phyloP scores from a whole-genome alignment of 139 green algal species.

The Coccomyxa sp. region DNA sequence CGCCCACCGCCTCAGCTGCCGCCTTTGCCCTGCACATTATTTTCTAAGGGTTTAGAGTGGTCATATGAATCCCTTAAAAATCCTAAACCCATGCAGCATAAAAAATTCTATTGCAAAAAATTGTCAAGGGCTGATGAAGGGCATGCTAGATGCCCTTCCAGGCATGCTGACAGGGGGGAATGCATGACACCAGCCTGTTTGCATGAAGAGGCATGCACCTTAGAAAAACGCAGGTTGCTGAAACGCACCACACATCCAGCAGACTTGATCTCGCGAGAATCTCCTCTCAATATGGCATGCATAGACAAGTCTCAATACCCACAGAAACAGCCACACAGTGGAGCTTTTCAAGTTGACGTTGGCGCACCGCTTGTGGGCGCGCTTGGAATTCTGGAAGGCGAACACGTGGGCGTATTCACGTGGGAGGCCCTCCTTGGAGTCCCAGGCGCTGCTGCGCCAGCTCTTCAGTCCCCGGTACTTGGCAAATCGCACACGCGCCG shows the following conservation, averaged over 20 bases:
- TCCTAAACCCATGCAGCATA: not conserved
- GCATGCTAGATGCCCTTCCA: not conserved
- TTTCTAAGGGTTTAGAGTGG: no score
- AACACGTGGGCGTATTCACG: slow-evolving; percentile 87
- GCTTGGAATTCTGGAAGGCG: slow-evolving; percentile 89
- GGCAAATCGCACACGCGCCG: slow-evolving; percentile 64
- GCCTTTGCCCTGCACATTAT: slow-evolving; percentile 34
- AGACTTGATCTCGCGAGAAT: no score
- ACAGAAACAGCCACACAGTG: no score
- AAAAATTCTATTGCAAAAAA: not conserved
- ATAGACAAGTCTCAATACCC: no score
- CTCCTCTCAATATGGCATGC: no score
- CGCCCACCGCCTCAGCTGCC: slow-evolving; percentile 16
- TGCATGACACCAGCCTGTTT: no score
- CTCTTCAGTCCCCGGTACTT: slow-evolving; percentile 88
- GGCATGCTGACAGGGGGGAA: not conserved
- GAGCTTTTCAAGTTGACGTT: no score
- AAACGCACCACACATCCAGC: no score
- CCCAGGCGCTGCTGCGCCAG: slow-evolving; percentile 85
- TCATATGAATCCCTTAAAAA: not conserved
- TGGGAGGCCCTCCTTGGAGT: slow-evolving; percentile 83
- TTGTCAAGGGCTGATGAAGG: not conserved
- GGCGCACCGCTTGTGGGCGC: slow-evolving; percentile 50
- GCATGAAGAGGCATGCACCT: no score
- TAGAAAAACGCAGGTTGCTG: no score